A percentile compares a stretch with the other conserved stretches of the same genome.
Evolutionary conservation across 495 filamentous ascomycete genomes (phyloP).

Genomic region (Parachaetomium inaequale): DNA sequence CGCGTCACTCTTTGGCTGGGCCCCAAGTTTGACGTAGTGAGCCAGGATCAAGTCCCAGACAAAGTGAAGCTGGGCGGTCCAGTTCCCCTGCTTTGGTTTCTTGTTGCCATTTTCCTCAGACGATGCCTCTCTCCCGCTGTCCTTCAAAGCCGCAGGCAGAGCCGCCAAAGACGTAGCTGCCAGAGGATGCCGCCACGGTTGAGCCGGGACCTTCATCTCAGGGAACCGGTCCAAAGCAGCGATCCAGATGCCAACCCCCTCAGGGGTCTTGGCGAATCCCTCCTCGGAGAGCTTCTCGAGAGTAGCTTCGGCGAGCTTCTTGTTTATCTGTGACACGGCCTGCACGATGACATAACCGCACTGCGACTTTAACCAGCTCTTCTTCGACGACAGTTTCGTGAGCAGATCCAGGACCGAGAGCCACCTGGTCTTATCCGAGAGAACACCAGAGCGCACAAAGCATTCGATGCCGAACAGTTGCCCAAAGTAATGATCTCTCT

Average conservation of each 20-base stretch:
- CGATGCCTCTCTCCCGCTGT: constrained; percentile 57
- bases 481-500: constrained; percentile 79
- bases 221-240: constrained; percentile 61
- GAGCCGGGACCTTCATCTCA: constrained; percentile 55
- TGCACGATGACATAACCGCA: constrained; percentile 69
- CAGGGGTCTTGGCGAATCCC: constrained; percentile 69
- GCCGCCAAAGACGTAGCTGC: constrained; percentile 55
- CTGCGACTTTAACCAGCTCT: constrained; percentile 85
- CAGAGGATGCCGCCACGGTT: constrained; percentile 78
- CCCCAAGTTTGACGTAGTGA: constrained; percentile 41
- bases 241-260: constrained; percentile 89
- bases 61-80: constrained; percentile 79
- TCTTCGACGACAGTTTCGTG: constrained; percentile 57
- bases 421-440: constrained; percentile 63
- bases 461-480: constrained; percentile 82
- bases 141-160: constrained; percentile 74
- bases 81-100: constrained; percentile 54
- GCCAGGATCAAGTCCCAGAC: constrained; percentile 77
- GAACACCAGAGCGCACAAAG: constrained; percentile 71
- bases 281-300: constrained; percentile 59
- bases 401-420: constrained; percentile 56
- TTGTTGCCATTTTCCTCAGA: constrained; percentile 42
- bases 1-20: constrained; percentile 23
- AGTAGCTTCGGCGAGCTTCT: constrained; percentile 55
- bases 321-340: constrained; percentile 47